phyloP scores from a whole-genome alignment of 1,284 basidiomycete species.

The Naganishia cerealis region DNA sequence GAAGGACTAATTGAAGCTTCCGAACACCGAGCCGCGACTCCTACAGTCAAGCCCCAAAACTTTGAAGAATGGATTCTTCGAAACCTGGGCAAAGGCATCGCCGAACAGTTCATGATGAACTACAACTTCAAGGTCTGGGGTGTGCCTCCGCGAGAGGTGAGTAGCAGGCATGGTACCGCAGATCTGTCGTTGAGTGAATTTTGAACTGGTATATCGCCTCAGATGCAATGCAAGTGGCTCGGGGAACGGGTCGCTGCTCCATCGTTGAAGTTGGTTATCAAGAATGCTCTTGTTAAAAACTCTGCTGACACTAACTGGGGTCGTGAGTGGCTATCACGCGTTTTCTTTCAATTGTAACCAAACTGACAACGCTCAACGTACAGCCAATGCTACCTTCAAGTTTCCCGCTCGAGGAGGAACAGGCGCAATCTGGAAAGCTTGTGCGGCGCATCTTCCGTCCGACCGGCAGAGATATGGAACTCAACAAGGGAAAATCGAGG shows the following conservation, averaged over 20 bases:
- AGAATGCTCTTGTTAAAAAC: constrained; percentile 58
- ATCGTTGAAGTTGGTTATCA: constrained; percentile 57
- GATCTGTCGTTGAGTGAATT: not conserved
- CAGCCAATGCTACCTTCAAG: constrained; percentile 58
- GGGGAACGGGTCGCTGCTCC: constrained; percentile 61
- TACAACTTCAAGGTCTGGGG: constrained; percentile 63
- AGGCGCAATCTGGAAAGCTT: constrained; percentile 60
- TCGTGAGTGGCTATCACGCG: constrained; percentile 34
- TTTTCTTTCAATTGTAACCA: not conserved
- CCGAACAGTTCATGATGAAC: constrained; percentile 60
- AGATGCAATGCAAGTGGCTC: constrained; percentile 62
- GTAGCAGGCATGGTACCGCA: constrained; percentile 16
- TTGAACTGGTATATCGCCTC: not conserved
- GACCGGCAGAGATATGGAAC: constrained; percentile 15
- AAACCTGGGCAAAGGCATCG: constrained; percentile 58
- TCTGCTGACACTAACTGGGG: constrained; percentile 58
- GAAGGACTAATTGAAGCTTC: constrained; percentile 58
- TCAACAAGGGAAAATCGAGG: constrained; percentile 47
- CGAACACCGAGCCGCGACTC: constrained; percentile 40
- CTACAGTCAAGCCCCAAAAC: constrained; percentile 39
- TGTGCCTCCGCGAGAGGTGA: constrained; percentile 55
- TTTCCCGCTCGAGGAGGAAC: constrained; percentile 60
- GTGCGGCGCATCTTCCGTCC: constrained; percentile 55
- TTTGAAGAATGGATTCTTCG: constrained; percentile 57
- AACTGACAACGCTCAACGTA: not conserved